Base-by-base conservation (phyloP, 148 eudicot genomes). In the Arbutus unedo region DNA sequence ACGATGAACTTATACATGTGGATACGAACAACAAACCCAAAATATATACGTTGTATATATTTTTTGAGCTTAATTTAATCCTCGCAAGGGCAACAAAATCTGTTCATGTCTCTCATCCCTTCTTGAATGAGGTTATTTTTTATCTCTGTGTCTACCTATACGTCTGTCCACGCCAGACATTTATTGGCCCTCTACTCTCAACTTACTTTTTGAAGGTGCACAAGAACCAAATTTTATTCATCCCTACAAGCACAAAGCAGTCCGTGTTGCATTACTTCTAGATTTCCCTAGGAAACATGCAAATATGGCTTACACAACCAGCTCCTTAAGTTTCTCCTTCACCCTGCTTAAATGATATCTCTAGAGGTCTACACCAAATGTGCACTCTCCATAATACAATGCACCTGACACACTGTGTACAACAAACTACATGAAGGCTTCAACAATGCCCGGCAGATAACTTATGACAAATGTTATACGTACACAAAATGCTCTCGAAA, bases 381-480 rank as follows among this genome's bases (percentile, higher is more conserved):
- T 71, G 14, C 75, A 71, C 3, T 71, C 43, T n/a, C 19, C n/a
- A 71, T 13, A 71, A 2, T 49, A 67, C 45, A 38, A 67, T 16
- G 1, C 2, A 15, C 76, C 1, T 5, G 44, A 10, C 47, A 38
- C 4, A 70, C 1, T 57, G 1, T 15, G 31, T 49, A 31, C 59
- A 80, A 21, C 21, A n/a, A 31, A 41, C 56, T 54, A 82, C 50
- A 72, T 66, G 55, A 43, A 82, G 53, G n/a, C 51, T 53, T 18
- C 54, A 5, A 16, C 38, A 41, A 47, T 38, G 6, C 41, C 57
- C 70, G 78, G 44, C 47, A 16, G 13, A 77, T 11, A 5, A n/a
- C 41, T 7, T 41, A 49, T 41, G 50, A 21, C 70, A 44, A 11
- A 45, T 31, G 25, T 56, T 6, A 41, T 62, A 4, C 3, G 19